Evolutionary conservation across 192 early-diverging fungal genomes (phyloP), one percentile per base, ranked within the genome.

Genomic region (Podila clonocystis): DNA sequence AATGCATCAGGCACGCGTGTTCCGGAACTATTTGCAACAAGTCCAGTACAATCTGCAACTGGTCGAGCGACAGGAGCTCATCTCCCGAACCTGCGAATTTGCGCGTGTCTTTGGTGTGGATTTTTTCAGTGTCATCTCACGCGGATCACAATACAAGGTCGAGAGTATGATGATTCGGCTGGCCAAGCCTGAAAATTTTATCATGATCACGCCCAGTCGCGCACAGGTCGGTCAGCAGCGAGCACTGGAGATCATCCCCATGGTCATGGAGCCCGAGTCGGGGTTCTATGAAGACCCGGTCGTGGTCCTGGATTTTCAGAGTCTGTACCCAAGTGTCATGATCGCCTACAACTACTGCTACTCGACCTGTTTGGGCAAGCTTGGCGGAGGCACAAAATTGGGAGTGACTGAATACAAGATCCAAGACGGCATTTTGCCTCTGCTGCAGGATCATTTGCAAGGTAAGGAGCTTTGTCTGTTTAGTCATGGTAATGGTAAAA

Each of bases 301-400:
- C 28, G 79, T 96, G 2, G 95, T 98, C 6, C 83, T 97, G 33
- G 97, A 98, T 83, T 98, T 98, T 61, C 96, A 97, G 74, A 94
- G 92, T 58, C 83, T 98, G 20, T 98, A 98, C 65, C 97, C 97
- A 22, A 96, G 94, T 70, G 86, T 98, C 19, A 96, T 98, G 92
- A 97, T 98, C 75, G 97, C 96, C 0, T 98, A 97, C 84, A 98
- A 98, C 75, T 95, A 94, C 57, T 98, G 97, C 74, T 97, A 88
- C 74, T 97, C 95, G 13, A 98, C 97, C 0, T 96, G 95, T 73
- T 74, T 98, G 2, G 96, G 97, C 0, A 87, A 82, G 48, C 60
- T 88, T 4, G 88, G 88, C 19, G 70, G 76, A 9, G 61, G 67
- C 0, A 82, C 83, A 2, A 78, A 88, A 22, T 78, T 97, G 36